phyloP scores from a whole-genome alignment of 2,329 filamentous ascomycete species.

The Aureobasidium uvarum region DNA sequence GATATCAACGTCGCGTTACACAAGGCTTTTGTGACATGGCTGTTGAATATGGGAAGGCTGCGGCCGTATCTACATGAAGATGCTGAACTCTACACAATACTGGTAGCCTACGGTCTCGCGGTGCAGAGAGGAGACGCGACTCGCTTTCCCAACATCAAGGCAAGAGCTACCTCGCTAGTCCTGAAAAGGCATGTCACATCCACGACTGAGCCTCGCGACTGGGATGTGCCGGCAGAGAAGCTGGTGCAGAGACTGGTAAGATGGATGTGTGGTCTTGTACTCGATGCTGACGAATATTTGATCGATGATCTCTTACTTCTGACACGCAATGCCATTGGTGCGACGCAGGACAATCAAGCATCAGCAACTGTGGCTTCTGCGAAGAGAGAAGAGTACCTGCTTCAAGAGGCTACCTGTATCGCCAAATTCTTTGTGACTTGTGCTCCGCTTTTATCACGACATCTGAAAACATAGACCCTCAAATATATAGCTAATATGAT shows the following conservation, averaged over 20 bases:
- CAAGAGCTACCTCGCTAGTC: conserved; percentile 5
- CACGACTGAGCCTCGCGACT: not conserved
- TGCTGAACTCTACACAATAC: not conserved
- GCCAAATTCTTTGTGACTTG: conserved; percentile 10
- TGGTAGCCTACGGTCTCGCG: conserved; percentile 10
- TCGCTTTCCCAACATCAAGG: conserved; percentile 21
- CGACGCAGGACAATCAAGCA: not conserved
- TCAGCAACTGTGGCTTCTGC: not conserved
- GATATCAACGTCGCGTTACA: not conserved
- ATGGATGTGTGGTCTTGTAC: conserved; percentile 17
- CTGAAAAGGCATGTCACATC: not conserved
- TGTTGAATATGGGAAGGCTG: conserved; percentile 16
- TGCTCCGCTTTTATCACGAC: not conserved
- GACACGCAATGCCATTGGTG: conserved; percentile 2
- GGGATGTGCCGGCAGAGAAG: not conserved
- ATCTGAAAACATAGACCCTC: not conserved
- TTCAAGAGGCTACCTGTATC: conserved; percentile 17
- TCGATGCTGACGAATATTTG: conserved; percentile 13
- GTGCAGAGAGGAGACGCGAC: not conserved
- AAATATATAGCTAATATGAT: not conserved
- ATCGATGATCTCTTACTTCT: conserved; percentile 5
- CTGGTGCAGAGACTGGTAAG: conserved; percentile 10
- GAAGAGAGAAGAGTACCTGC: not conserved
- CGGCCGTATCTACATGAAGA: conserved; percentile 7
- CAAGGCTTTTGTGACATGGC: conserved; percentile 17